Evolutionary conservation across 768 basidiomycete genomes (phyloP).

Genomic region (Terana coerulea): DNA sequence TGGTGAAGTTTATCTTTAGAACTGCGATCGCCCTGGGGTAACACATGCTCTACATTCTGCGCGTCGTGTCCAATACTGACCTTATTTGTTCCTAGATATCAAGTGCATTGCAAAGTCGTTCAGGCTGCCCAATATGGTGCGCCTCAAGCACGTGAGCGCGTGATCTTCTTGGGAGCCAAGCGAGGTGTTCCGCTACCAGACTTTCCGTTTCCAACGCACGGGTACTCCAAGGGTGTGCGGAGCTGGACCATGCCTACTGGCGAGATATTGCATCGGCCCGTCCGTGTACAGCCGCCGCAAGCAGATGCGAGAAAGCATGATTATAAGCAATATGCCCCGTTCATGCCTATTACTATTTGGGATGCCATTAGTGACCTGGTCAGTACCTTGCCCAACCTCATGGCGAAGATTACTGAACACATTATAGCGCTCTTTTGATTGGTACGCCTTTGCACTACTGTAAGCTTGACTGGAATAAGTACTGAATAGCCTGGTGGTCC

Average conservation of each 20-base stretch:
- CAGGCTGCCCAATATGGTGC: conserved; percentile 72
- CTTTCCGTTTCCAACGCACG: conserved; percentile 63
- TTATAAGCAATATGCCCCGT: conserved; percentile 45
- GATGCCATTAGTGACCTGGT: conserved; percentile 72
- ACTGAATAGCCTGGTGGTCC: not conserved
- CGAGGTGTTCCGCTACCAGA: conserved; percentile 53
- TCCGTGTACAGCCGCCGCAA: conserved; percentile 25
- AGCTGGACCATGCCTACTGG: conserved; percentile 43
- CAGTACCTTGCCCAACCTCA: conserved; percentile 25
- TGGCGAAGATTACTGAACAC: not conserved
- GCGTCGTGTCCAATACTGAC: conserved; percentile 1
- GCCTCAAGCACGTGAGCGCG: conserved; percentile 62
- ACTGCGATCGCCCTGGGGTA: conserved; percentile 62
- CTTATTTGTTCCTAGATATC: conserved; percentile 43
- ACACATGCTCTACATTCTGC: not conserved
- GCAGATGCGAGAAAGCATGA: not conserved
- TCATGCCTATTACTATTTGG: conserved; percentile 51
- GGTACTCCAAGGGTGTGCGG: conserved; percentile 34
- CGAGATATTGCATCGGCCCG: conserved; percentile 36
- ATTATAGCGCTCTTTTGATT: conserved; percentile 62
- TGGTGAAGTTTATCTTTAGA: conserved; percentile 64
- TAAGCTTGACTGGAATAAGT: not conserved
- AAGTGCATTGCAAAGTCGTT: conserved; percentile 58
- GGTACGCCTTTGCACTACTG: conserved; percentile 37
- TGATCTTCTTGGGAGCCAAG: conserved; percentile 67